Base-by-base conservation (phyloP, 495 filamentous ascomycete species). In the Hypomontagnella submonticulosa region DNA sequence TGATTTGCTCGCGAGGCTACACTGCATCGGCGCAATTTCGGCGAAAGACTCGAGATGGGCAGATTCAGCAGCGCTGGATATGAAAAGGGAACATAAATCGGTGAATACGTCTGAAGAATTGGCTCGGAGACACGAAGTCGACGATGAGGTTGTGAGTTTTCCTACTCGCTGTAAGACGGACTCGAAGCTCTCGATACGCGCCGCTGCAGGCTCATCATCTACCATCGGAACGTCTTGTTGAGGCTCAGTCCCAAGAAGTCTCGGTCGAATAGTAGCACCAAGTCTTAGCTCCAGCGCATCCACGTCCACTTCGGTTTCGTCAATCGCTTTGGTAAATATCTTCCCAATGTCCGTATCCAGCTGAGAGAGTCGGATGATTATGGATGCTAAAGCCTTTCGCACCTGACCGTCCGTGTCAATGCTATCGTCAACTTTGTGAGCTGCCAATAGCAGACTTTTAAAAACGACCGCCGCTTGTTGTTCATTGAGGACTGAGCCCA, bases 261-360 rank as follows among this genome's bases (percentile, higher is more conserved):
- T 79, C 49, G 71, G 84, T 63, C 77, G 84, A 42, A 93, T 83
- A 13, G 86, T 77, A 8, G 87, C 87, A 27, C 90, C 87, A 11
- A 96, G 79, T 57, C 82, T 88, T 70, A 89, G 77, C 69, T 93
- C 90, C 8, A 94, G 78, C 36, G 85, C 82, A 53, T 88, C 83
- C 27, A 92, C 79, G 59, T 92, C 86, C 48, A 91, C 75, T 7
- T 87, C 80, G 1, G 85, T 82, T 33, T 87, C 86, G 8, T 83
- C 76, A 53, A 94, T 76, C 8, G 85, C 76, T 41, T 80, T 80
- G 47, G 83, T 81, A 57, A 92, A 84, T 41, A 85, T 76, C 33
- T 84, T 82, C 10, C 86, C 87, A n/a, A 85, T 63, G 30, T 81
- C 72, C 0, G 78, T 81, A 27, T 71, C 66, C 50, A 78, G 80